A percentile compares a stretch with the other conserved stretches of the same genome.
Conservation (phyloP, 2,329 filamentous ascomycete species). For the Fusarium tjaetaba region DNA sequence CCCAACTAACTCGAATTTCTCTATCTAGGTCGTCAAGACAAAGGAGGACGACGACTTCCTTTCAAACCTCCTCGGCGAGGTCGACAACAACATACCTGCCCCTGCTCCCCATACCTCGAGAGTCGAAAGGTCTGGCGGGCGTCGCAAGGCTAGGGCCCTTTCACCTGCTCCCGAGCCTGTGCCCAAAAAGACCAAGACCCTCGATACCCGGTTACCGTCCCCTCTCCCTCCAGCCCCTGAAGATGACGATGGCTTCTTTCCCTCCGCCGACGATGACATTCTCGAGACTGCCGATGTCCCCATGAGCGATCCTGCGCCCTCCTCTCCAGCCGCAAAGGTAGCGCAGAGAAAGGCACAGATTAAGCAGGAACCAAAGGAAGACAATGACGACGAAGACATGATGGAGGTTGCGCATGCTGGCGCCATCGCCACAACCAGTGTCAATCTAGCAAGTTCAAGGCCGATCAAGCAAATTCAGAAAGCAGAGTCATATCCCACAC, state of each 20-base stretch:
- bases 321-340: conserved; percentile 85
- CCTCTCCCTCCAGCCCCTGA: conserved; percentile 56
- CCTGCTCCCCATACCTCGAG: conserved; percentile 66
- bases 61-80: conserved; percentile 83
- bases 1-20: conserved; percentile 21
- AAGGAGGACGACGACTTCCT: conserved; percentile 92
- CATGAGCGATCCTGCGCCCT: conserved; percentile 89
- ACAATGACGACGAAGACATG: conserved; percentile 78
- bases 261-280: conserved; percentile 70
- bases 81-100: conserved; percentile 76
- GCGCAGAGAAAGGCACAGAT: conserved; percentile 74
- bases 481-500: conserved; percentile 72
- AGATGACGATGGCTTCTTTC: conserved; percentile 63
- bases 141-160: conserved; percentile 80
- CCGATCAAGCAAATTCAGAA: conserved; percentile 77
- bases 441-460: conserved; percentile 87
- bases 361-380: conserved; percentile 64
- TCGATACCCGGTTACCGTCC: conserved; percentile 60
- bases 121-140: conserved; percentile 76
- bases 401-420: conserved; percentile 88
- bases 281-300: conserved; percentile 59
- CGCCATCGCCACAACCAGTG: conserved; percentile 72
- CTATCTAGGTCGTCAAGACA: conserved; percentile 73
- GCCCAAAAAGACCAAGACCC: conserved; percentile 67
- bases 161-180: conserved; percentile 73